A percentile compares a stretch with the other conserved stretches of the same genome.
Evolutionary conservation across 78 protist genomes (phyloP).

Genomic region (Dictyostelium firmibasis): DNA sequence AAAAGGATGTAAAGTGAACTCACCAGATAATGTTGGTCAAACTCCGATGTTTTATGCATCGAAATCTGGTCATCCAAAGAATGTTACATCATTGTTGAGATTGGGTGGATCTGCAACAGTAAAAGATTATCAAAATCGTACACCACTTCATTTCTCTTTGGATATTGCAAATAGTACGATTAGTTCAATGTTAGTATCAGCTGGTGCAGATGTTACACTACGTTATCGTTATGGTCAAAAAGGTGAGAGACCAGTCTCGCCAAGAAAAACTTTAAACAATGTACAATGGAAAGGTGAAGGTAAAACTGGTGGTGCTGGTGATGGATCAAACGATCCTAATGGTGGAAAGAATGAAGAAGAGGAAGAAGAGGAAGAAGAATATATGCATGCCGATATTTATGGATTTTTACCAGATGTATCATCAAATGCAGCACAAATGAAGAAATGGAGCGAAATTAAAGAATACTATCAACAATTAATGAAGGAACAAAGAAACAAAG

Average conservation of each 20-base stretch:
- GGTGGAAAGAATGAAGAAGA: neutral
- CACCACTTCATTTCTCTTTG: slow-evolving; percentile 72
- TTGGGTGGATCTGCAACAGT: slow-evolving; percentile 41
- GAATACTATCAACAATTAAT: slow-evolving; percentile 21
- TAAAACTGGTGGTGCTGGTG: too few relatives aligned
- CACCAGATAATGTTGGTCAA: slow-evolving; percentile 65
- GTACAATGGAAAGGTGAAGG: slow-evolving; percentile 30
- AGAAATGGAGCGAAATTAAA: slow-evolving; percentile 46
- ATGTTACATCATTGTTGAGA: slow-evolving; percentile 46
- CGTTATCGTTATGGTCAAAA: slow-evolving; percentile 62
- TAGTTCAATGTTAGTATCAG: slow-evolving; percentile 55
- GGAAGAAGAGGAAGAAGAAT: neutral
- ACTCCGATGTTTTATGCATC: slow-evolving; percentile 73
- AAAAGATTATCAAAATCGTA: slow-evolving; percentile 55
- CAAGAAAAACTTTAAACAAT: neutral
- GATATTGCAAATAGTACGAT: slow-evolving; percentile 71
- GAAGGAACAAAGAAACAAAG: neutral
- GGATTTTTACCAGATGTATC: slow-evolving; percentile 68
- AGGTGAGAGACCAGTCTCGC: slow-evolving; percentile 25
- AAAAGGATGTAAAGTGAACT: slow-evolving; percentile 42
- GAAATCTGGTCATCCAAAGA: slow-evolving; percentile 50
- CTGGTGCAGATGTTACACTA: slow-evolving; percentile 70
- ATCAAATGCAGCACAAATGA: slow-evolving; percentile 22
- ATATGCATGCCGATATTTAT: slow-evolving; percentile 34
- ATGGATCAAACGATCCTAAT: neutral